These are phyloP conservation scores for Pseudocercospora vitis DNA, from an alignment of 2,329 filamentous ascomycete genomes.

Conservation along the genomic window DNA sequence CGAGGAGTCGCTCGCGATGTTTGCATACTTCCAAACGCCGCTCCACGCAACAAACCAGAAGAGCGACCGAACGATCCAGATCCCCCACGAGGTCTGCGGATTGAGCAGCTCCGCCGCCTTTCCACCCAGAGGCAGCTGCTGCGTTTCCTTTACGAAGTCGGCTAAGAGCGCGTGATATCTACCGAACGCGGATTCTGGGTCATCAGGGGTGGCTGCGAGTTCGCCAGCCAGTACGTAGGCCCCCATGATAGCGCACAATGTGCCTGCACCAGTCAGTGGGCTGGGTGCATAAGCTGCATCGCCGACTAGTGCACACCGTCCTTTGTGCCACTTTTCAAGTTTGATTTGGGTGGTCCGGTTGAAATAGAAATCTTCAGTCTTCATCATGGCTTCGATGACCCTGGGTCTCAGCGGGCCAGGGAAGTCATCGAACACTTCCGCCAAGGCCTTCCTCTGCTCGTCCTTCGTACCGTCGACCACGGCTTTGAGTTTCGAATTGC, in stretches of 20 bases:
- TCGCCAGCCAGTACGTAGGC: slow-evolving; percentile 40
- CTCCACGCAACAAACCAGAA: slow-evolving; percentile 24
- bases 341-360: slow-evolving; percentile 45
- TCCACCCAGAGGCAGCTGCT: slow-evolving; percentile 35
- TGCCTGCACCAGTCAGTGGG: slow-evolving; percentile 36
- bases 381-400: slow-evolving; percentile 12
- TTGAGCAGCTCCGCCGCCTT: slow-evolving; percentile 24
- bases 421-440: slow-evolving; percentile 13
- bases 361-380: slow-evolving; percentile 47
- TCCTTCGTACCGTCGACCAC: slow-evolving; percentile 13
- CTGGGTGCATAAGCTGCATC: slow-evolving; percentile 44
- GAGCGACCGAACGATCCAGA: slow-evolving; percentile 26
- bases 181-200: slow-evolving; percentile 24
- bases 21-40: slow-evolving; percentile 16
- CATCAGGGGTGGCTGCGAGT: slow-evolving; percentile 17
- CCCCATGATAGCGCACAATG: slow-evolving; percentile 41
- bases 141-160: slow-evolving; percentile 27
- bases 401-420: slow-evolving; percentile 16
- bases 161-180: slow-evolving; percentile 27
- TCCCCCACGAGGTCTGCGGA: slow-evolving; percentile 29
- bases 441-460: slow-evolving; percentile 16
- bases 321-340: slow-evolving; percentile 38
- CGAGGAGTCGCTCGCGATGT: neutral
- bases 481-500: slow-evolving; percentile 7
- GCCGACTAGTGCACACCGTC: slow-evolving; percentile 40